A percentile compares a stretch with the other conserved stretches of the same genome.
Evolutionary conservation across 2,329 filamentous ascomycete genomes (phyloP).

Genomic region (Fusarium foetens): DNA sequence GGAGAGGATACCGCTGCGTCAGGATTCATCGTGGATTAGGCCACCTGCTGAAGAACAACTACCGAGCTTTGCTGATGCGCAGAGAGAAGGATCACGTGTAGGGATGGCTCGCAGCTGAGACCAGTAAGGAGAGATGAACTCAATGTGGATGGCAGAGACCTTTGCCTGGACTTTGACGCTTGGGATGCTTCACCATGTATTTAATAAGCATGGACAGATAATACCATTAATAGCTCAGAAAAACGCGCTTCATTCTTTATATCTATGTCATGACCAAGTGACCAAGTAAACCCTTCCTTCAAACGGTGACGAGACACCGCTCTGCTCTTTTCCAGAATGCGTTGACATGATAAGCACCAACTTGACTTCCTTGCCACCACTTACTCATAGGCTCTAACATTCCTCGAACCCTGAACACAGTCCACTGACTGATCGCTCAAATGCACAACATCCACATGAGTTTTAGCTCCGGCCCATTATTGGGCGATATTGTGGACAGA

Average conservation of each 20-base stretch:
- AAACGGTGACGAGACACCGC: constrained; percentile 39
- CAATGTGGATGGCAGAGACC: too few species aligned
- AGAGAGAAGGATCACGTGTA: background rate
- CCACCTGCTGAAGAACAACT: background rate
- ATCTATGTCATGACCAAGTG: background rate
- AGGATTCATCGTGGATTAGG: constrained; percentile 7
- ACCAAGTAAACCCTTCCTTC: constrained; percentile 48
- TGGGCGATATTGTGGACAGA: too few species aligned
- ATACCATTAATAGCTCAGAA: background rate
- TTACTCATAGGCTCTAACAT: too few species aligned
- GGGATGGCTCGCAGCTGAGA: accelerated
- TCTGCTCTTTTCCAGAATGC: constrained; percentile 28
- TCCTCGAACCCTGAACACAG: too few species aligned
- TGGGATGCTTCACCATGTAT: too few species aligned
- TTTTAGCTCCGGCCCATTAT: too few species aligned
- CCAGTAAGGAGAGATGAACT: too few species aligned
- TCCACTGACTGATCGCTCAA: too few species aligned
- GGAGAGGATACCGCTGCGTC: too few species aligned
- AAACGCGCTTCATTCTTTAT: background rate
- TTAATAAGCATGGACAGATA: too few species aligned
- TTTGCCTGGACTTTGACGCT: too few species aligned
- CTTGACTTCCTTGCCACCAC: constrained; percentile 5
- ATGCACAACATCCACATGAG: too few species aligned
- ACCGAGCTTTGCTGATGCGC: background rate
- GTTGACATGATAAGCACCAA: constrained; percentile 46